Evolutionary conservation across 2,329 filamentous ascomycete genomes (phyloP).

Genomic region (Aspergillus quadrilineatus): DNA sequence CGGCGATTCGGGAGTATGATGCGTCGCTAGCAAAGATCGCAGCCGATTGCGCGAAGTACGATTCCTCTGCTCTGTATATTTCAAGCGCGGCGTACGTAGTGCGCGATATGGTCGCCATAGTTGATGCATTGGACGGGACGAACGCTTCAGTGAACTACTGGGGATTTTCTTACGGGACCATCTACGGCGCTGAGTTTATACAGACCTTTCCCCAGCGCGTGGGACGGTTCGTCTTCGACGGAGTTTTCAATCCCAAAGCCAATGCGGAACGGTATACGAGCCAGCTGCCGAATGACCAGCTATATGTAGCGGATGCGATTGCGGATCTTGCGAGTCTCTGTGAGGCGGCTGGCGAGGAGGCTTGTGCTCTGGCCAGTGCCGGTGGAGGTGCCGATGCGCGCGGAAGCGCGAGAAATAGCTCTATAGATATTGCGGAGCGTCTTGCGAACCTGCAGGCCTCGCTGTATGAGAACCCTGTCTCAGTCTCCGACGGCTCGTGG

Average conservation of each 20-base stretch:
- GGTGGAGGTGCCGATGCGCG: too few relatives aligned
- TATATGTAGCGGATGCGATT: slow-evolving; percentile 1
- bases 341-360: background rate
- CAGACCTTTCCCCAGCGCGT: slow-evolving; percentile 6
- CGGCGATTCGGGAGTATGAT: background rate
- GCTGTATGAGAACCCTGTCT: background rate
- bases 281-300: slow-evolving; percentile 8
- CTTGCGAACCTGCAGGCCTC: background rate
- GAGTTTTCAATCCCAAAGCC: slow-evolving; percentile 1
- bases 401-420: too few relatives aligned
- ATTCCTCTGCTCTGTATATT: slow-evolving; percentile 7
- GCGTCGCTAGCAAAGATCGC: background rate
- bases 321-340: background rate
- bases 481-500: background rate
- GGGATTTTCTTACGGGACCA: slow-evolving; percentile 12
- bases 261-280: slow-evolving; percentile 1
- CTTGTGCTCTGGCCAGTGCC: background rate
- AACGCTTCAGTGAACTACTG: slow-evolving; percentile 8
- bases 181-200: slow-evolving; percentile 7
- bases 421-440: background rate
- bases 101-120: slow-evolving; percentile 10
- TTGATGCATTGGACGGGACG: slow-evolving; percentile 2
- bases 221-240: slow-evolving; percentile 3
- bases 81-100: slow-evolving; percentile 8
- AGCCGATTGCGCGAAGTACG: background rate